phyloP scores from a whole-genome alignment of 805 yeast species.

The Yamadazyma akitaensis region DNA sequence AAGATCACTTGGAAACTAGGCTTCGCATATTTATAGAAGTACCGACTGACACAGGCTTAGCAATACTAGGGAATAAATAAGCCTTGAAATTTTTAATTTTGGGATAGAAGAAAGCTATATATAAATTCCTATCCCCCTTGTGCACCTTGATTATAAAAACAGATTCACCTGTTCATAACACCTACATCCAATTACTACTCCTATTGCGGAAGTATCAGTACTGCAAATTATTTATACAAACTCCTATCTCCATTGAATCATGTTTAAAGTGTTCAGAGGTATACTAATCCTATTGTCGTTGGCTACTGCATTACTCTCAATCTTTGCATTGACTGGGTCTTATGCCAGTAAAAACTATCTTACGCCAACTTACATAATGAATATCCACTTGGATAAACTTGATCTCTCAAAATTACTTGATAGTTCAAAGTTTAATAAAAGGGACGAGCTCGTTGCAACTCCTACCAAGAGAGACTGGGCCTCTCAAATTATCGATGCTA shows the following conservation, averaged over 20 bases:
- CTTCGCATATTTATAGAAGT: background rate
- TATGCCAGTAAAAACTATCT: conserved; percentile 32
- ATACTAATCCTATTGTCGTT: conserved; percentile 31
- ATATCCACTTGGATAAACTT: conserved; percentile 32
- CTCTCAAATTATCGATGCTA: conserved; percentile 13
- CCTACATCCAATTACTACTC: background rate
- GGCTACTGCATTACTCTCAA: conserved; percentile 27
- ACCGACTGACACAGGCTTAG: background rate
- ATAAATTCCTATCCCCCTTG: conserved; percentile 1
- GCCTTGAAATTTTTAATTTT: no score
- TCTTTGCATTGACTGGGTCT: conserved; percentile 39
- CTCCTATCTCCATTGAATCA: conserved; percentile 3
- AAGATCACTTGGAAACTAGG: background rate
- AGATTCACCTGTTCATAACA: no score
- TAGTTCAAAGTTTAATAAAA: conserved; percentile 9
- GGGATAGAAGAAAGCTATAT: conserved; percentile 1
- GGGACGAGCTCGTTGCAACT: background rate
- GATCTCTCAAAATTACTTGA: conserved; percentile 30
- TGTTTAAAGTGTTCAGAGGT: conserved; percentile 33
- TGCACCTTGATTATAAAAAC: background rate
- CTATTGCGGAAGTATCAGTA: background rate
- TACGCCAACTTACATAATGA: conserved; percentile 33
- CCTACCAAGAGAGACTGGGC: conserved; percentile 13
- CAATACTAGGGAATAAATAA: no score
- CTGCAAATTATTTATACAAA: background rate